Evolutionary conservation across 345 rosid species (phyloP), one percentile per base, ranked within the genome.

Genomic region (Camelina sativa): DNA sequence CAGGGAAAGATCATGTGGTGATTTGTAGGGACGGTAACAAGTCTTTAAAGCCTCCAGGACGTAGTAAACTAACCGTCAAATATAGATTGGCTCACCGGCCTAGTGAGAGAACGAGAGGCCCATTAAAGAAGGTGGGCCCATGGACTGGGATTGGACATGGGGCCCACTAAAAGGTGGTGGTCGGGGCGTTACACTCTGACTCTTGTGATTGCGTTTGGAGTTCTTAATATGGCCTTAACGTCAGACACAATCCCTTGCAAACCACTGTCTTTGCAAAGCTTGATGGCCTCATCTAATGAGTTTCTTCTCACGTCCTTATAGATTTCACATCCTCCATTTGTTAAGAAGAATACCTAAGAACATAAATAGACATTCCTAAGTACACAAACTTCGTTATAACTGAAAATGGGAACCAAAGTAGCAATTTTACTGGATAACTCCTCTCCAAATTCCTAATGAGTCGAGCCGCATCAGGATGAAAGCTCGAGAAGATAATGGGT

Each of bases 241-340:
- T 88, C 91, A 7, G 89, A 85, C 2, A 86, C 96, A 66, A 89
- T 82, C 32, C 96, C 96, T 70, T 84, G 85, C 71, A 89, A 69
- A 11, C 86, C 86, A 8, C 80, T 84, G 12, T 75, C 82, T 67
- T 80, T 34, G 76, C 92, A 84, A 43, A 87, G 59, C 71, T 85
- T 85, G 16, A 86, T 75, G 1, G 96, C 96, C 60, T 84, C 92
- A 2, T 86, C 91, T 56, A 89, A 56, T 7, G 92, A 89, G 37
- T 85, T 82, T 60, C 89, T 81, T 79, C 92, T 84, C 17, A 15
- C 51, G 51, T 89, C 96, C 2, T 68, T 59, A 75, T 79, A 85
- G 22, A 78, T 81, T 56, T 85, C 89, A 69, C 60, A 20, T 28
- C 91, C 91, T 17, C 89, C 92, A 78, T 88, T 84, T 23, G 92